Conservation (phyloP, 2,329 filamentous ascomycete species). For the Penicillium sp. region DNA sequence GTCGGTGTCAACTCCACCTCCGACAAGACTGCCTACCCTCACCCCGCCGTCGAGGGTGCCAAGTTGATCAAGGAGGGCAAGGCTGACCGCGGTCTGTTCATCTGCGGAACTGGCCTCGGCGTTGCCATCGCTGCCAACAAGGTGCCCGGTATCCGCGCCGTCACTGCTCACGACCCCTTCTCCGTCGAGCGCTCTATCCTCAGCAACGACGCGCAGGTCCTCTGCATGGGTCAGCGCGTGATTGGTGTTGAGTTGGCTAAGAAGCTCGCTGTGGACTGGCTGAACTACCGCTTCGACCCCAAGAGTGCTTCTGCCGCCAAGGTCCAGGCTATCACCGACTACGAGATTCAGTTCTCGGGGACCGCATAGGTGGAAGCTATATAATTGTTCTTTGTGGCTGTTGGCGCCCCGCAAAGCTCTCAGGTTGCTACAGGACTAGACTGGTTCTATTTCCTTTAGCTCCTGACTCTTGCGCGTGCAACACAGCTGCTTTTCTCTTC, state of each 20-base stretch:
- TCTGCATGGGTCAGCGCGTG: conserved; percentile 84
- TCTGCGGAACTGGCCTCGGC: conserved; percentile 85
- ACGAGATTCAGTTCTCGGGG: conserved; percentile 44
- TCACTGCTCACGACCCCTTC: conserved; percentile 86
- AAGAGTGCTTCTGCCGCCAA: conserved; percentile 66
- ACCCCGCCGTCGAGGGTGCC: conserved; percentile 74
- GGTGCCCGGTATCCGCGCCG: conserved; percentile 79
- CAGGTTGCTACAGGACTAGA: background rate
- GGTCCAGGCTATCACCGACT: conserved; percentile 53
- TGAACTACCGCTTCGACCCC: conserved; percentile 79
- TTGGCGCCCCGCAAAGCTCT: background rate
- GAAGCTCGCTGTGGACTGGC: conserved; percentile 77
- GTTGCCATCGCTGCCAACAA: conserved; percentile 92
- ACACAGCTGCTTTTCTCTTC: background rate
- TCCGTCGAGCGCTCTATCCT: conserved; percentile 78
- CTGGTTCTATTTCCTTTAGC: background rate
- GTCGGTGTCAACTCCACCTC: conserved; percentile 68
- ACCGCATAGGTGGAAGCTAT: conserved; percentile 18
- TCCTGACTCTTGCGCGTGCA: background rate
- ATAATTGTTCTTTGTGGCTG: background rate
- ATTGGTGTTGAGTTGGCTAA: conserved; percentile 80
- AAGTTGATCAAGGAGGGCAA: conserved; percentile 53
- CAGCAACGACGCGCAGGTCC: conserved; percentile 83
- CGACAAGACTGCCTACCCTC: conserved; percentile 82
- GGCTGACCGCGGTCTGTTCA: conserved; percentile 73